phyloP scores from a whole-genome alignment of 768 basidiomycete species.

The Lactarius indigo region DNA sequence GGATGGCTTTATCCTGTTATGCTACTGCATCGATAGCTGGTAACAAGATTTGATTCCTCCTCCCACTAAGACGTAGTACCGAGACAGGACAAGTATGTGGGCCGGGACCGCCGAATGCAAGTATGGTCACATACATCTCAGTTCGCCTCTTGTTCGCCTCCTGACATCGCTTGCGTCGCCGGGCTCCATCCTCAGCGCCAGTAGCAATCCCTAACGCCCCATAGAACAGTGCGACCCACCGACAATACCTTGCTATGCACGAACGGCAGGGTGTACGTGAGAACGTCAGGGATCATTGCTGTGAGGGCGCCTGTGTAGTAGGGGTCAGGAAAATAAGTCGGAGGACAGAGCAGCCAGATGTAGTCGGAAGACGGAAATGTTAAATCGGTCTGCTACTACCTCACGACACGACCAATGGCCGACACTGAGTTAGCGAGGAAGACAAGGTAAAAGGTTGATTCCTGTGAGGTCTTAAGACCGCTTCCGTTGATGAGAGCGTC shows the following conservation, averaged over 20 bases:
- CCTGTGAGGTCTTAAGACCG: conserved; percentile 41
- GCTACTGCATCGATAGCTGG: not conserved
- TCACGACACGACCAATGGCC: conserved; percentile 59
- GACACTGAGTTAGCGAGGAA: conserved; percentile 66
- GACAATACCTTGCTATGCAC: conserved; percentile 42
- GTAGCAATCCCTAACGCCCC: conserved; percentile 59
- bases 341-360: not conserved
- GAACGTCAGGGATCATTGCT: conserved; percentile 60
- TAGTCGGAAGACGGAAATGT: conserved; percentile 30
- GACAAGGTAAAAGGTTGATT: conserved; percentile 33
- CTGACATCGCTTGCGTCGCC: conserved; percentile 60
- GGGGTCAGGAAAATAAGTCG: not conserved
- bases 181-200: conserved; percentile 55
- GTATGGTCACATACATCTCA: conserved; percentile 59
- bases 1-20: too few relatives aligned
- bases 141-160: conserved; percentile 43
- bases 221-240: conserved; percentile 57
- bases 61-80: not conserved
- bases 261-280: conserved; percentile 73
- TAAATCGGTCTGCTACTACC: conserved; percentile 49
- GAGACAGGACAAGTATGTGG: conserved; percentile 33
- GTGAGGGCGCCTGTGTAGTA: conserved; percentile 53
- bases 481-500: conserved; percentile 58
- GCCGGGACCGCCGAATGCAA: conserved; percentile 58
- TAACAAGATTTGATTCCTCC: not conserved